Conservation (phyloP, 306 rosid genomes). For the Casuarina cunninghamiana region DNA sequence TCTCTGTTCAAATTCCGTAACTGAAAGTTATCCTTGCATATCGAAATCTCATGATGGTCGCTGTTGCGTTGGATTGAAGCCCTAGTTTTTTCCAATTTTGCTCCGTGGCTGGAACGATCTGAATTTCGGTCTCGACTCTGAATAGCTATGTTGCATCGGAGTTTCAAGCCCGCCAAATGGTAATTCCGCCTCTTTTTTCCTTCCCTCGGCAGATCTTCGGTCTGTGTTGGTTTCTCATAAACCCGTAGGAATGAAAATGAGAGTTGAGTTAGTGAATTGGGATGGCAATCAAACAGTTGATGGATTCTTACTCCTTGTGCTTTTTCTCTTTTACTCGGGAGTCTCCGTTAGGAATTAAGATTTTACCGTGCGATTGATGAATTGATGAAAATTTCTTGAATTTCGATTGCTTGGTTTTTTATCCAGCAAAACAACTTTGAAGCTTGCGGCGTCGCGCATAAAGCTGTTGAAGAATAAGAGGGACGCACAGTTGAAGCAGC, state of each 20-base stretch:
- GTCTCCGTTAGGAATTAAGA: background rate
- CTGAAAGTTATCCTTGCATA: background rate
- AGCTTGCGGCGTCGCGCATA: slow-evolving; percentile 76
- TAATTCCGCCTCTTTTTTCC: background rate
- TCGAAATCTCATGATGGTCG: background rate
- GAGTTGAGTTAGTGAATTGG: background rate
- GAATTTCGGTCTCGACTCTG: slow-evolving; percentile 13
- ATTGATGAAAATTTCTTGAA: background rate
- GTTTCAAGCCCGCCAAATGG: slow-evolving; percentile 62
- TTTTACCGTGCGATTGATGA: slow-evolving; percentile 24
- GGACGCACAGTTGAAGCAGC: slow-evolving; percentile 68
- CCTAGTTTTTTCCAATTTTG: background rate
- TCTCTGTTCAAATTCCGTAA: background rate
- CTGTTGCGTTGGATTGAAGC: background rate
- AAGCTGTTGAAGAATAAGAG: slow-evolving; percentile 87
- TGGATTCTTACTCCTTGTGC: background rate
- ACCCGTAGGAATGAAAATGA: background rate
- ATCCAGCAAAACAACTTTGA: slow-evolving; percentile 88
- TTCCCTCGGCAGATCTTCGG: background rate
- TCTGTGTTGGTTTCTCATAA: background rate
- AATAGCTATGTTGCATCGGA: slow-evolving; percentile 42
- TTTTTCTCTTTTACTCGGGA: background rate
- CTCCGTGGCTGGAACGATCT: slow-evolving; percentile 14
- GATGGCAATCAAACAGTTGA: background rate
- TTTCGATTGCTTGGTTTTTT: slow-evolving; percentile 18